Base-by-base conservation (phyloP, 2,329 filamentous ascomycete genomes). In the Colletotrichum eremochloae region DNA sequence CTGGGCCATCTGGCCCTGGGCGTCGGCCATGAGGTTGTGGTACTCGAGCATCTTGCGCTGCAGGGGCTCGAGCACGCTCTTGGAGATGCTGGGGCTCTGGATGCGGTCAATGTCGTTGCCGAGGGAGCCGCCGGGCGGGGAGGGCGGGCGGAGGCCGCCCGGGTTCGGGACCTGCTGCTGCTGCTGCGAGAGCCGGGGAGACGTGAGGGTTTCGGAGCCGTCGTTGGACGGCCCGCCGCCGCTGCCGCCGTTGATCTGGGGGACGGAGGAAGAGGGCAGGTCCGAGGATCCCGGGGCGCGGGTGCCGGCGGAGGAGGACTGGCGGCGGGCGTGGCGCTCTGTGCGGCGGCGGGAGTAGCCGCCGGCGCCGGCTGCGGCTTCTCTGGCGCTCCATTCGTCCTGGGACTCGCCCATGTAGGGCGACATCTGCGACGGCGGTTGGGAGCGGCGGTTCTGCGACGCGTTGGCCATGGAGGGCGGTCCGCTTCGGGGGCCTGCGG, bases 11-110 rank as follows among this genome's bases (percentile, higher is more conserved):
- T 85, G 78, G 7, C 79, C 78, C 74, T 84, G 81, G 56, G 83
- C 83, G 38, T 82, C 80, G 36, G 77, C 75, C 84, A 86, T 85
- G 55, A 83, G 76, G 55, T 75, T 77, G 18, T 81, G 78, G 77
- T 86, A 86, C 79, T 86, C 83, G 60, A 78, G 77, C 53, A 85
- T 82, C 78, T 86, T 86, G 63, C 80, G 79, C 71, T 84, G 82
- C 0, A 86, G 82, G 6, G 84, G 84, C 72, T 83, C 82, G 44
- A 86, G 81, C 68, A 86, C 84, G 74, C 79, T 83, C 72, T 83
- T 80, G 64, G 80, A 76, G 62, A 86, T 81, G 76, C 80, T 83
- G 24, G 84, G 84, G 71, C 82, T 84, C 74, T 84, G 81, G 68
- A 86, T 79, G n/a, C 84, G 83, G 74, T 79, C 79, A 77, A 86